Evolutionary conservation across 805 yeast species (phyloP), one percentile per base, ranked within the genome.

Genomic region (Hanseniaspora hatyaiensis): DNA sequence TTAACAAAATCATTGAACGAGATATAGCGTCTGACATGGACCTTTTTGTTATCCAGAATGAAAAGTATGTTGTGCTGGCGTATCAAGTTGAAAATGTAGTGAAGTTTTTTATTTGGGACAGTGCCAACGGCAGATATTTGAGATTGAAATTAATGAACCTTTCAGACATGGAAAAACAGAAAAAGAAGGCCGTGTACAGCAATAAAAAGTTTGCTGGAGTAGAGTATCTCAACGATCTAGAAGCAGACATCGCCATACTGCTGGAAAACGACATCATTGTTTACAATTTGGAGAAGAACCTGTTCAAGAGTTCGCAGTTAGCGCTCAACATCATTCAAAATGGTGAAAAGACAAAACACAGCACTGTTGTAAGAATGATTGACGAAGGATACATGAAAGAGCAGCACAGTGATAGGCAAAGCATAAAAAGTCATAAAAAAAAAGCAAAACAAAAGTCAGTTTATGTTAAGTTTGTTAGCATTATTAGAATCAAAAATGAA

Each of bases 1-100:
- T 37, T 4, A 45, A 45, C 22, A 45, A 45, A 6, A 45, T 45
- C 12, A 45, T 45, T 13, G 49, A 45, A 26, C 19, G 42, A 8
- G 34, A 31, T 12, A 26, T 37, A 13, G 32, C 26, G 30, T 3
- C 16, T 3, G 19, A 28, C 8, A 31, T 20, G 12, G 18, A 31
- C 4, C 16, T 45, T 9, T 12, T 23, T 19, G 22, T 45, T 8
- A 32, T 36, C 8, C 42, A 45, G 9, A 45, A 31, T 32, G 28
- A 37, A 8, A 31, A 28, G 2, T 45, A 30, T 23, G 49, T 45
- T 6, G 26, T 45, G 6, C 30, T 45, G 3, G 4, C 38, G 8
- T 45, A 45, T 37, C n/a, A 18, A 22, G 26, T 37, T 13, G 19
- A 24, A 4, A 24, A 37, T n/a, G 12, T 12, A 8, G 18, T 45